Conservation (phyloP, 306 rosid species). For the Corylus heterophylla region DNA sequence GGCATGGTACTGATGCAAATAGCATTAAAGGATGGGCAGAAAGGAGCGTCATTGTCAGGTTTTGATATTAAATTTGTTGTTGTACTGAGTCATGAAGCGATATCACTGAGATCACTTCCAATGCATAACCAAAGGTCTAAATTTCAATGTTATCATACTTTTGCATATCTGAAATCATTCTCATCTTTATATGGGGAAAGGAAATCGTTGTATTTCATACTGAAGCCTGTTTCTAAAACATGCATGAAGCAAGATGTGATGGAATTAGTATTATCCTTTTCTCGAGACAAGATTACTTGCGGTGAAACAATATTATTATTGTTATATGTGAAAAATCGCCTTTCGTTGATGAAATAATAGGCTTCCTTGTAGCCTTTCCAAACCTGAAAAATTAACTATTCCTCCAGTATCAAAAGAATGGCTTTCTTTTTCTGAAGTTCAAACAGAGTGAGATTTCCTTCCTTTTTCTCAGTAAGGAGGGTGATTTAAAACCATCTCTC, state of each 20-base stretch:
- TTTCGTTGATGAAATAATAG: neutral
- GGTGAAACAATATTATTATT: neutral
- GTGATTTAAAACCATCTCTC: neutral
- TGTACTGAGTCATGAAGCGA: neutral
- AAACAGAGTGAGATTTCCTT: slow-evolving; percentile 4
- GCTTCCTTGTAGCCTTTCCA: neutral
- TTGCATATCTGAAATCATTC: neutral
- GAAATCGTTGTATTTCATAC: neutral
- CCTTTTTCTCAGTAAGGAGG: neutral
- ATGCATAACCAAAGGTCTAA: neutral
- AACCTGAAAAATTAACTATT: neutral
- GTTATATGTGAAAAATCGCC: neutral
- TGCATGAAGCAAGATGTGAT: neutral
- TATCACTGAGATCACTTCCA: neutral
- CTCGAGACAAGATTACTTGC: neutral
- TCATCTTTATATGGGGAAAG: neutral
- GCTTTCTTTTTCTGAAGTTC: neutral
- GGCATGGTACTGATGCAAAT: neutral
- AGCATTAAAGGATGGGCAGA: neutral
- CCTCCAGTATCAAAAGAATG: neutral
- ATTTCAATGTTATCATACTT: neutral
- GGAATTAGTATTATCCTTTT: neutral
- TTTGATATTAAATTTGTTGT: neutral
- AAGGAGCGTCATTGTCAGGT: neutral
- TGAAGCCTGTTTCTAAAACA: neutral